Percentiles rank a stretch among this genome's conserved stretches.
phyloP scores from a whole-genome alignment of 192 early-diverging fungal genomes.

The Dissophora ornata region DNA sequence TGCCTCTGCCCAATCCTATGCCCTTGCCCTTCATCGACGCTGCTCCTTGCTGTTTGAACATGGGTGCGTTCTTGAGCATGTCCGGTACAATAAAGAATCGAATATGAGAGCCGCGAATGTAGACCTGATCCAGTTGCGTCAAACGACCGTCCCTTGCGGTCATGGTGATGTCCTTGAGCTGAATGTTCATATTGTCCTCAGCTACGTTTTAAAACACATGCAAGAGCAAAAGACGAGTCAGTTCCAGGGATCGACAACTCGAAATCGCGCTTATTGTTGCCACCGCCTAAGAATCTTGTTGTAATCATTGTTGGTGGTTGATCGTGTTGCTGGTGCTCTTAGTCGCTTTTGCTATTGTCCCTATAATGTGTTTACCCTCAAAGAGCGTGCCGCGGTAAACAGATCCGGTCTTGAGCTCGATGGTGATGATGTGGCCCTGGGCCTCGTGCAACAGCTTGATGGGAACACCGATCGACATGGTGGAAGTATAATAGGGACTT shows the following conservation, averaged over 20 bases:
- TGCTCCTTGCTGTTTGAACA: constrained; percentile 96
- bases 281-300: too few species aligned
- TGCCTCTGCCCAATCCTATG: constrained; percentile 84
- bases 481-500: too few species aligned
- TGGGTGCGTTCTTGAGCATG: constrained; percentile 99
- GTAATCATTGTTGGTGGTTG: too few species aligned
- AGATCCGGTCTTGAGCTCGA: constrained; percentile 95
- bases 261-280: too few species aligned
- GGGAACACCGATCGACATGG: constrained; percentile 92
- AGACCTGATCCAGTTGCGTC: constrained; percentile 94
- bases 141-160: constrained; percentile 93
- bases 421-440: constrained; percentile 94
- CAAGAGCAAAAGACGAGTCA: neutral
- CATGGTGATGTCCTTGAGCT: constrained; percentile 93
- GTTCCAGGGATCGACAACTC: too few species aligned
- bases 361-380: constrained; percentile 66
- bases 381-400: constrained; percentile 95
- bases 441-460: constrained; percentile 98
- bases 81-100: constrained; percentile 98
- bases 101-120: constrained; percentile 92
- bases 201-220: constrained; percentile 55
- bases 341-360: neutral
- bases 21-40: constrained; percentile 83
- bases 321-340: too few species aligned
- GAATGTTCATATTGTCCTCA: constrained; percentile 99